These are phyloP conservation scores for Pluteus cervinus DNA, from an alignment of 768 basidiomycete species.

Conservation along the genomic window DNA sequence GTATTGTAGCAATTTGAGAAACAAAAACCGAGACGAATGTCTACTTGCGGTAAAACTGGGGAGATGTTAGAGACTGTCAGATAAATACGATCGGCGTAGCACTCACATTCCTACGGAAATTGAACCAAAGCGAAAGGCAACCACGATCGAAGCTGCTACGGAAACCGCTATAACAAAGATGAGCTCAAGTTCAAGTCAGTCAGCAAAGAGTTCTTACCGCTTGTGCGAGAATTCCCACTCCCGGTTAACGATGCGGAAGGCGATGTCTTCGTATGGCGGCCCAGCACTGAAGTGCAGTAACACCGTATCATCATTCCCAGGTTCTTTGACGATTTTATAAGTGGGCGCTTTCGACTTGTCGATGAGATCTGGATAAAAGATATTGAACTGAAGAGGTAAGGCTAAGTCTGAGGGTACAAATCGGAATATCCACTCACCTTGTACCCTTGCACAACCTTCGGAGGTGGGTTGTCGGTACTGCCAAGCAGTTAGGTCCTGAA, in stretches of 20 bases:
- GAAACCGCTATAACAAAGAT: constrained; percentile 63
- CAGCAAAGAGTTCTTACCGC: constrained; percentile 40
- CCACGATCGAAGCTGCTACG: constrained; percentile 96
- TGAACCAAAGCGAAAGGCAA: constrained; percentile 93
- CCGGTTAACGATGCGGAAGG: constrained; percentile 94
- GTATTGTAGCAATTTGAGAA: neutral
- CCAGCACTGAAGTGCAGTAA: constrained; percentile 92
- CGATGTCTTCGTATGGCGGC: constrained; percentile 98
- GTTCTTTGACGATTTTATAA: constrained; percentile 92
- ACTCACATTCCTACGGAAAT: constrained; percentile 89
- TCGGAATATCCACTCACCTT: constrained; percentile 47
- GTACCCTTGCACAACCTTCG: constrained; percentile 99
- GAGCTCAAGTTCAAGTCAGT: constrained; percentile 4
- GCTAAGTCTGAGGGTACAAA: constrained; percentile 4
- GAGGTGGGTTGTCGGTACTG: constrained; percentile 97
- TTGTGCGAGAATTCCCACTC: constrained; percentile 99
- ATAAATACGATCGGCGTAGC: constrained; percentile 2
- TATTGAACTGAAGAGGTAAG: constrained; percentile 61
- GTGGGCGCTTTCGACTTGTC: constrained; percentile 97
- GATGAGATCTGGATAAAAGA: constrained; percentile 99
- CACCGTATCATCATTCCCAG: constrained; percentile 93
- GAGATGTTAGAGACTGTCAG: constrained; percentile 12
- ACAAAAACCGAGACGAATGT: constrained; percentile 10
- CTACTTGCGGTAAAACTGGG: constrained; percentile 80
- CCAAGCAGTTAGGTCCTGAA: constrained; percentile 12